phyloP scores from a whole-genome alignment of 192 early-diverging fungal genomes.

The Coemansia sp. region DNA sequence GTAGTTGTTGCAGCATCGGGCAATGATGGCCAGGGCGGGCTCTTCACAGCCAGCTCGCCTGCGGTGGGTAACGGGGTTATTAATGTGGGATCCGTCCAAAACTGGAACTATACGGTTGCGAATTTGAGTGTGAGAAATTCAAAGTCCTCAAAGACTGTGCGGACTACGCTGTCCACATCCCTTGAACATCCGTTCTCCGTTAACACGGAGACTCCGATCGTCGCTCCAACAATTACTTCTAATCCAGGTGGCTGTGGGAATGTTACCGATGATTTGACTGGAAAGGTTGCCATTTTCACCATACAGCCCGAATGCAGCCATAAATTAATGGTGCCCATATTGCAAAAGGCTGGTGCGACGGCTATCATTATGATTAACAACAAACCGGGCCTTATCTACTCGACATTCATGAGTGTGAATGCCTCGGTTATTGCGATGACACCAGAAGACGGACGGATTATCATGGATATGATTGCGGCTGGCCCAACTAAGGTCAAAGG shows the following conservation, averaged over 20 bases:
- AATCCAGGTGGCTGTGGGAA: neutral
- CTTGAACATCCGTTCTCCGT: constrained; percentile 18
- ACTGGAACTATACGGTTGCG: constrained; percentile 43
- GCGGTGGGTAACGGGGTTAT: constrained; percentile 57
- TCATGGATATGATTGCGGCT: neutral
- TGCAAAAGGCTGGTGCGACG: neutral
- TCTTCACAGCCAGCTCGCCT: constrained; percentile 58
- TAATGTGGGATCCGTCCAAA: constrained; percentile 62
- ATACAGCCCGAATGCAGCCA: neutral
- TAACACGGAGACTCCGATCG: constrained; percentile 16
- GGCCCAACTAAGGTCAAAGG: neutral
- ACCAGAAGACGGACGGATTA: neutral
- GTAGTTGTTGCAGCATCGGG: constrained; percentile 70
- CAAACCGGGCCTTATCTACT: neutral
- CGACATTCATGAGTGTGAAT: too few species aligned
- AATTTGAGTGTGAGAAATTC: constrained; percentile 22
- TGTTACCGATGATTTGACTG: neutral
- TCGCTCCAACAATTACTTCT: constrained; percentile 3
- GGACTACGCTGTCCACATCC: constrained; percentile 3
- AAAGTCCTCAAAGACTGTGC: constrained; percentile 2
- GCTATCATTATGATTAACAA: neutral
- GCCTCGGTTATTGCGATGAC: neutral
- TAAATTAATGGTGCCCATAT: neutral
- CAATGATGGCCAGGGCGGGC: constrained; percentile 69
- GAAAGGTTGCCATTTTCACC: neutral